Percentiles rank a stretch among this genome's conserved stretches.
phyloP scores from a whole-genome alignment of 345 rosid species.

The Streptanthus diversifolius region DNA sequence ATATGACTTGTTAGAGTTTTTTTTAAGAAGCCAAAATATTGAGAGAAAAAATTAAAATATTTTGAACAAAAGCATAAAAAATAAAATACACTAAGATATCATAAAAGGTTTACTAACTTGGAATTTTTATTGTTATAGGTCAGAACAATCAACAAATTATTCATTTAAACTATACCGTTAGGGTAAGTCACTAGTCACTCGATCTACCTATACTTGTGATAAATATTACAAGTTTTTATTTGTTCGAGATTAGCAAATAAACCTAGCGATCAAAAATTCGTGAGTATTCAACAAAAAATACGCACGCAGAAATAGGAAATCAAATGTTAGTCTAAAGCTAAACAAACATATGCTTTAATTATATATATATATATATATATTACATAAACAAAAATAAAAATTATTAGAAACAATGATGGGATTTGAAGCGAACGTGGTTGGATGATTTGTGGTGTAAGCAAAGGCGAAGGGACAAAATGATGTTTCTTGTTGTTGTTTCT shows the following conservation, averaged over 20 bases:
- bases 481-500: slow-evolving; percentile 6
- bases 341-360: neutral
- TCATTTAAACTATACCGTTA: neutral
- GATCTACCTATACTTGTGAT: neutral
- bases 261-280: neutral
- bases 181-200: neutral
- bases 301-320: neutral
- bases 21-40: neutral
- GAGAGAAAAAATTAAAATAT: neutral
- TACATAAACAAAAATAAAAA: neutral
- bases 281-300: neutral
- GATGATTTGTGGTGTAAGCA: slow-evolving; percentile 92
- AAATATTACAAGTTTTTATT: neutral
- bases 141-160: neutral
- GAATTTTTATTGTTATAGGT: neutral
- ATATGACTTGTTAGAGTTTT: neutral
- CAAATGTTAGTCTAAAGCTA: slow-evolving; percentile 9
- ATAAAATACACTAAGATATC: neutral
- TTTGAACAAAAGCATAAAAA: neutral
- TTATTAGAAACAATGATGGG: slow-evolving; percentile 8
- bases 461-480: slow-evolving; percentile 39
- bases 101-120: neutral
- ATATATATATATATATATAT: neutral
- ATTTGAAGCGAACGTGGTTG: slow-evolving; percentile 42
- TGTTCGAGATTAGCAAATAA: neutral